Evolutionary conservation across 345 rosid genomes (phyloP).

Genomic region (Hibiscus trionum): DNA sequence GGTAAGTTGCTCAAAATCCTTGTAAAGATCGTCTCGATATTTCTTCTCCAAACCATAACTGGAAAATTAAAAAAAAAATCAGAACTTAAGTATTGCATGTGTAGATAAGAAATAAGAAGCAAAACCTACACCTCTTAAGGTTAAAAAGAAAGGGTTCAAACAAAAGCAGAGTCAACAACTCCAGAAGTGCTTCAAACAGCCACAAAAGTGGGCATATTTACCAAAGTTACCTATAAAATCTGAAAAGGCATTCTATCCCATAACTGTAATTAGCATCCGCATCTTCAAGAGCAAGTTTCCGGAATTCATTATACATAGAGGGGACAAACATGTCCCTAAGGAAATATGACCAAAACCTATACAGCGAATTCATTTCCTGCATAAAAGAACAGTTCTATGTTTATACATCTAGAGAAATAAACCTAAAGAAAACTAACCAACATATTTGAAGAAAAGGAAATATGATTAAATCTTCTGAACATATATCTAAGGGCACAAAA

Average conservation of each 20-base stretch:
- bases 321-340: constrained; percentile 68
- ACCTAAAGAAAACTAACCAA: neutral
- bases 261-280: constrained; percentile 71
- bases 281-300: constrained; percentile 78
- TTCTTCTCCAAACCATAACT: constrained; percentile 92
- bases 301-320: constrained; percentile 82
- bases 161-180: neutral
- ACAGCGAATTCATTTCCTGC: constrained; percentile 93
- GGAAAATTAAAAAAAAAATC: constrained; percentile 8
- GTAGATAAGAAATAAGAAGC: neutral
- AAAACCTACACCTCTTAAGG: no score
- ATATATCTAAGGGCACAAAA: neutral
- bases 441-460: neutral
- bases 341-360: constrained; percentile 91
- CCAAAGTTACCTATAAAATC: constrained; percentile 74
- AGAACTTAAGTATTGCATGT: neutral
- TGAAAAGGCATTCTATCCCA: constrained; percentile 91
- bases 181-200: neutral
- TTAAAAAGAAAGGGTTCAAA: neutral
- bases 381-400: no score
- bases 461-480: no score
- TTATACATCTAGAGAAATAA: no score
- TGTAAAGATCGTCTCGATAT: constrained; percentile 62
- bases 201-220: constrained; percentile 4
- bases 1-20: constrained; percentile 75